phyloP scores from a whole-genome alignment of 768 basidiomycete genomes.

The Lactarius sp. region DNA sequence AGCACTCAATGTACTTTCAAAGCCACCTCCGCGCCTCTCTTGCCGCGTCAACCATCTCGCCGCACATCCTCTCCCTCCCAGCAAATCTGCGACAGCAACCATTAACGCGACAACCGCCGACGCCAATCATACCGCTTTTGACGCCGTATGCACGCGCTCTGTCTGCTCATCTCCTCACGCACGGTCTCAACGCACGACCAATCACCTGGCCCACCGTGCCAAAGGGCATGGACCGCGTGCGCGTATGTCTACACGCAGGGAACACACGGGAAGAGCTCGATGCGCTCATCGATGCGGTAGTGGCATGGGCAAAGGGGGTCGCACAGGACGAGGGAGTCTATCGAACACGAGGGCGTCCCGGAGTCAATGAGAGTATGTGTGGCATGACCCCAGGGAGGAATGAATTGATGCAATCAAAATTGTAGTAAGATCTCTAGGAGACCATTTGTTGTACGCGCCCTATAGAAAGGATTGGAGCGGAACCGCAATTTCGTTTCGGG shows the following conservation, averaged over 20 bases:
- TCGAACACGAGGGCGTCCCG: not conserved
- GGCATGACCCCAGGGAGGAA: not conserved
- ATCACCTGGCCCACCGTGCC: conserved; percentile 90
- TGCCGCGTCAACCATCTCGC: conserved; percentile 30
- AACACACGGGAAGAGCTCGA: conserved; percentile 64
- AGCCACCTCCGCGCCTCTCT: conserved; percentile 32
- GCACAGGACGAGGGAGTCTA: not conserved
- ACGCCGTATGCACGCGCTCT: conserved; percentile 73
- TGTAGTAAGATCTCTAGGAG: not conserved
- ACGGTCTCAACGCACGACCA: conserved; percentile 62
- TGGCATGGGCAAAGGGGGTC: conserved; percentile 40
- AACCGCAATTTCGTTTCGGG: too few species aligned
- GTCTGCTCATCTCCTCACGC: conserved; percentile 53
- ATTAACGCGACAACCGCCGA: conserved; percentile 35
- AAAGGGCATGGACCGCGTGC: conserved; percentile 74
- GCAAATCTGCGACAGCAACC: conserved; percentile 19
- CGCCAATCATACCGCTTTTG: conserved; percentile 84
- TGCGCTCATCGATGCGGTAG: conserved; percentile 46
- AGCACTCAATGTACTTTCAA: conserved; percentile 40
- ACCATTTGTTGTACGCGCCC: not conserved
- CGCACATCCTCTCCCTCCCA: conserved; percentile 33
- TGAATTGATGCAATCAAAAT: conserved; percentile 1
- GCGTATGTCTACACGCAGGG: conserved; percentile 83
- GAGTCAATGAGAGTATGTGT: not conserved
- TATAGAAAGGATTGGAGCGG: too few species aligned